Percentiles rank a stretch among this genome's conserved stretches.
phyloP scores from a whole-genome alignment of 805 yeast species.

The Ogataea degrootiae region DNA sequence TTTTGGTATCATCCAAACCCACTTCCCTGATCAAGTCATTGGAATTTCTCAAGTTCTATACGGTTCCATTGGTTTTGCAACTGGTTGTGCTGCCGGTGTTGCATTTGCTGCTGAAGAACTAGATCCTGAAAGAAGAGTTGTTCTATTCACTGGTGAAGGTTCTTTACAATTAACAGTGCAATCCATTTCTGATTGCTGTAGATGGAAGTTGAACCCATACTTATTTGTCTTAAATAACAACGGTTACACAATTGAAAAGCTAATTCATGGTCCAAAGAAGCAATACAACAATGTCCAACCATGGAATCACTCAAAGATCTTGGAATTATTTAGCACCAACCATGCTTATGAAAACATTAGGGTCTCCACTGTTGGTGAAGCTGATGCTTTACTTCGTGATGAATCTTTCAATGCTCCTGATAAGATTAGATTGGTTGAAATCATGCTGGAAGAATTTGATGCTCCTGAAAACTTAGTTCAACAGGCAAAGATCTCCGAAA shows the following conservation, averaged over 20 bases:
- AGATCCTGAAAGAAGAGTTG: slow-evolving; percentile 53
- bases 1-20: slow-evolving; percentile 58
- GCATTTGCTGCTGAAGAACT: slow-evolving; percentile 59
- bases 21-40: slow-evolving; percentile 53
- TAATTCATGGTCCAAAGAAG: slow-evolving; percentile 59
- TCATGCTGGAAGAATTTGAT: slow-evolving; percentile 57
- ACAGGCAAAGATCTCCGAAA: slow-evolving; percentile 48
- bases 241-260: slow-evolving; percentile 64
- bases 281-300: slow-evolving; percentile 56
- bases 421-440: slow-evolving; percentile 56
- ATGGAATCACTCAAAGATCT: slow-evolving; percentile 53
- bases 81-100: slow-evolving; percentile 59
- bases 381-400: slow-evolving; percentile 41
- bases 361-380: slow-evolving; percentile 51
- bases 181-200: slow-evolving; percentile 61
- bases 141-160: slow-evolving; percentile 63
- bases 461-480: slow-evolving; percentile 57
- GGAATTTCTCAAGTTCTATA: slow-evolving; percentile 65
- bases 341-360: slow-evolving; percentile 44
- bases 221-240: slow-evolving; percentile 59
- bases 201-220: slow-evolving; percentile 57
- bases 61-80: slow-evolving; percentile 64
- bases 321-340: slow-evolving; percentile 54
- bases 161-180: slow-evolving; percentile 66
- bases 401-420: slow-evolving; percentile 43